Base-by-base conservation (phyloP, 1,139 yeast species). In the Kluyveromyces sp. region DNA sequence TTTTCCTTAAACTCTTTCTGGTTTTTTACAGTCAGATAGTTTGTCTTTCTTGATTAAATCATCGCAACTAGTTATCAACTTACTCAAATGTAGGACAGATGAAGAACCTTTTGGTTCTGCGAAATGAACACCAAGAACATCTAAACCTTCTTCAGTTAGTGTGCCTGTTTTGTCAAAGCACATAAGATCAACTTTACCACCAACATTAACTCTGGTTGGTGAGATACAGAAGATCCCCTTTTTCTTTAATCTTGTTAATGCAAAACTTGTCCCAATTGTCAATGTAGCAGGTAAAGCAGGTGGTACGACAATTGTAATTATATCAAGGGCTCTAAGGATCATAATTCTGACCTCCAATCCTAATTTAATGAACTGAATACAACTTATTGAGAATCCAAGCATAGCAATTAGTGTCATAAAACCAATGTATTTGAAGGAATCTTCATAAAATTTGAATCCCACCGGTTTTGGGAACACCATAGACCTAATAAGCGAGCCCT, bases 151-250 rank as follows among this genome's bases (percentile, higher is more conserved):
- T 62, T 92, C 98, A 0, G 99, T 92, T 54, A 92, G 71, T 0
- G 99, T 92, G 1, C 99, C 99, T 0, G 99, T 92, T 63, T 92
- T 92, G 68, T 92, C 99, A 66, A 94, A 92, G 59, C 96, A 88
- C 60, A 89, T 72, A 2, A 87, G 79, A 61, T 92, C 97, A 29
- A 94, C 65, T 58, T 92, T 89, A 3, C 98, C 98, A 34, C 96
- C 97, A 31, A 92, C 82, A 61, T 94, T 94, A 39, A 94, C 95
- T 51, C 96, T 74, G 1, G 92, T 85, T 2, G 98, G 98, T 1
- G 97, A 80, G 48, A 89, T 92, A 64, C 98, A 94, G 58, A 81
- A 92, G 4, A 94, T 83, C 41, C 78, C 71, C 51, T 75, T 75
- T 49, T 74, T 70, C 51, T 87, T 80, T 52, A 94, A 71, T 52